Percentiles rank a stretch among this genome's conserved stretches.
phyloP scores from a whole-genome alignment of 805 yeast genomes.

The Suhomyces vadensis region DNA sequence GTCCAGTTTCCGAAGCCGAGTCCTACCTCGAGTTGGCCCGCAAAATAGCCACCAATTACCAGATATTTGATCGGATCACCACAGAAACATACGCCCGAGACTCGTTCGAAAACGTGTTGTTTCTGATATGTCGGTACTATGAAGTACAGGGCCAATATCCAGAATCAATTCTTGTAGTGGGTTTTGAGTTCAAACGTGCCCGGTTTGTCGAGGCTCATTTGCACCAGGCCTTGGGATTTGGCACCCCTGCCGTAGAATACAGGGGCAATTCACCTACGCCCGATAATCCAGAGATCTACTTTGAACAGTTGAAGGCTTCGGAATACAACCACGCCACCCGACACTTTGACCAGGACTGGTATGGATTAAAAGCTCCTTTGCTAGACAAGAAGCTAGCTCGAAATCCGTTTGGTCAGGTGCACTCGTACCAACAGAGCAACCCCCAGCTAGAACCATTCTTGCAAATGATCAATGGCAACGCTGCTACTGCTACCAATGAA shows the following conservation, averaged over 20 bases:
- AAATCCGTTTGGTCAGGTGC: constrained; percentile 48
- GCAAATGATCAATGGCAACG: background rate
- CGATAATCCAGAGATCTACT: constrained; percentile 40
- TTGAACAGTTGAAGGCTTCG: constrained; percentile 43
- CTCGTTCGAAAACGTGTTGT: constrained; percentile 74
- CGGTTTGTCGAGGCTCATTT: constrained; percentile 61
- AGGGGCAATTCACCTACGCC: constrained; percentile 62
- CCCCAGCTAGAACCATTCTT: constrained; percentile 5
- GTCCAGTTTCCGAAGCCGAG: constrained; percentile 59
- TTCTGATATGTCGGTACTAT: constrained; percentile 54
- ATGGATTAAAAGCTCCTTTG: constrained; percentile 51
- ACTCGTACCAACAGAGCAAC: constrained; percentile 8
- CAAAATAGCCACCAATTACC: constrained; percentile 22
- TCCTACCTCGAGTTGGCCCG: constrained; percentile 53
- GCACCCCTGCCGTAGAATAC: constrained; percentile 42
- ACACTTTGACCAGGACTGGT: constrained; percentile 57
- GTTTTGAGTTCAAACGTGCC: constrained; percentile 70
- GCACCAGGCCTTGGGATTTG: constrained; percentile 46
- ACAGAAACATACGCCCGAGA: constrained; percentile 77
- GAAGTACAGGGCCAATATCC: constrained; percentile 54
- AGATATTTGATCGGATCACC: constrained; percentile 24
- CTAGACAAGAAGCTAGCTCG: constrained; percentile 50
- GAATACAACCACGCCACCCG: constrained; percentile 56
- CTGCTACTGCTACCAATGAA: background rate
- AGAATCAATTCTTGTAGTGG: constrained; percentile 53